Evolutionary conservation across 805 yeast species (phyloP).

Genomic region (Candida maesae): DNA sequence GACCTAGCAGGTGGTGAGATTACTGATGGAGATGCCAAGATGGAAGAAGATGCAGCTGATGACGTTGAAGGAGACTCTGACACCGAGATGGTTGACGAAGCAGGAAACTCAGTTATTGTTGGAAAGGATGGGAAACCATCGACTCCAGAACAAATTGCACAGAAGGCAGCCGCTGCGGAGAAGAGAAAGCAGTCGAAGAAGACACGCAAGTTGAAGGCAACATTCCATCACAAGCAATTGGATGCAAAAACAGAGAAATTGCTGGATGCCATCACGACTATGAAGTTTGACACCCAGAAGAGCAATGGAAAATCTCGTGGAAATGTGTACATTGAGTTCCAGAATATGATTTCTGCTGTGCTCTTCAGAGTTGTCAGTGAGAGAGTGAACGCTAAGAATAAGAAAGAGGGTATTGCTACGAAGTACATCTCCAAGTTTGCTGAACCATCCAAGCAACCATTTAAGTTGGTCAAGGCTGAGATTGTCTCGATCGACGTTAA

Average conservation of each 20-base stretch:
- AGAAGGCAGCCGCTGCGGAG: not conserved
- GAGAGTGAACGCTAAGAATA: conserved; percentile 12
- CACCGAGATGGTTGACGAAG: too few species aligned
- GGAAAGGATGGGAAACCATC: too few species aligned
- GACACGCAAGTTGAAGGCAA: conserved; percentile 4
- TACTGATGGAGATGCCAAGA: too few species aligned
- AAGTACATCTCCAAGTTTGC: conserved; percentile 18
- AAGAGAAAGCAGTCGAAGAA: conserved; percentile 1
- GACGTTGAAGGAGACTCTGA: not conserved
- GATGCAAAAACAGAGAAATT: conserved; percentile 4
- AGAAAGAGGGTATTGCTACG: conserved; percentile 1
- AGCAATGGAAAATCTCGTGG: conserved; percentile 20
- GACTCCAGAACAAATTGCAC: not conserved
- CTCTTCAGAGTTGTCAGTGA: conserved; percentile 17
- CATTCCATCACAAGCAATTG: conserved; percentile 4
- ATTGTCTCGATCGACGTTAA: not conserved
- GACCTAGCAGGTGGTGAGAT: too few species aligned
- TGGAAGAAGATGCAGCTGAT: not conserved
- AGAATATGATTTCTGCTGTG: conserved; percentile 10
- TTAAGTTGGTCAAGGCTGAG: conserved; percentile 6
- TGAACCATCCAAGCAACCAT: conserved; percentile 15
- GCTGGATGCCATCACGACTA: conserved; percentile 4
- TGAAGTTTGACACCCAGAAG: conserved; percentile 15
- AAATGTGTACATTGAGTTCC: conserved; percentile 17
- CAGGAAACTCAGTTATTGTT: too few species aligned